Percentiles rank a stretch among this genome's conserved stretches.
Conservation (phyloP, 1,139 yeast species). For the Yamadazyma atmosphaerica region DNA sequence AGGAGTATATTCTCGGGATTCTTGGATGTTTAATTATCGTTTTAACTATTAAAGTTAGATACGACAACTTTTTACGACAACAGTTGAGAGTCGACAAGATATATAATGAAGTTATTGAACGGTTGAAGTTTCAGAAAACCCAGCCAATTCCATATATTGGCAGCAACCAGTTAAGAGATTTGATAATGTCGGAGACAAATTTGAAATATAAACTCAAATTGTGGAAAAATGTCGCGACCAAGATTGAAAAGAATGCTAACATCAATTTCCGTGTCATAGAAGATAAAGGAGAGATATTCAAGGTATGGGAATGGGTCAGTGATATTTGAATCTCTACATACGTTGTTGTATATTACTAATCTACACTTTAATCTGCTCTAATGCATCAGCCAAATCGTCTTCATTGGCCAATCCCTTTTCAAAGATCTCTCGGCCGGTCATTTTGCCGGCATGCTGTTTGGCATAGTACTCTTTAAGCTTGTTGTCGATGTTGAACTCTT, state of each 20-base stretch:
- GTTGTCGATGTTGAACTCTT: conserved; percentile 54
- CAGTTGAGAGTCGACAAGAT: conserved; percentile 34
- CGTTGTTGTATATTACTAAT: too few relatives aligned
- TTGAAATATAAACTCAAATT: conserved; percentile 45
- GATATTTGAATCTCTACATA: conserved; percentile 19
- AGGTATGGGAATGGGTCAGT: conserved; percentile 89
- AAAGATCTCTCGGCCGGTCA: conserved; percentile 87
- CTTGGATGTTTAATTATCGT: conserved; percentile 21
- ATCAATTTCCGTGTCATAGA: conserved; percentile 63
- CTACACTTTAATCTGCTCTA: conserved; percentile 8
- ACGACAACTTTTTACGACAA: conserved; percentile 31
- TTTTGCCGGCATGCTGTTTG: conserved; percentile 67
- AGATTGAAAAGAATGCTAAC: conserved; percentile 67
- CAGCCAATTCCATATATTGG: conserved; percentile 52
- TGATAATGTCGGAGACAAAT: conserved; percentile 52
- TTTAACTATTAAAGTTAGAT: conserved; percentile 30
- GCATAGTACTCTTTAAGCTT: conserved; percentile 52
- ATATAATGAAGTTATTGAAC: conserved; percentile 45
- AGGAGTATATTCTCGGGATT: conserved; percentile 30
- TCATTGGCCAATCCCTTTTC: conserved; percentile 78
- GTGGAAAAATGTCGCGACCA: conserved; percentile 64
- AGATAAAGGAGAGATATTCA: conserved; percentile 81
- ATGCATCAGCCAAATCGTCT: conserved; percentile 28
- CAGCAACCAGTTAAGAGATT: conserved; percentile 75
- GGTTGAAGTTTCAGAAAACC: conserved; percentile 41